Evolutionary conservation across 495 filamentous ascomycete species (phyloP), one percentile per base, ranked within the genome.

Genomic region (Aspergillus steynii): DNA sequence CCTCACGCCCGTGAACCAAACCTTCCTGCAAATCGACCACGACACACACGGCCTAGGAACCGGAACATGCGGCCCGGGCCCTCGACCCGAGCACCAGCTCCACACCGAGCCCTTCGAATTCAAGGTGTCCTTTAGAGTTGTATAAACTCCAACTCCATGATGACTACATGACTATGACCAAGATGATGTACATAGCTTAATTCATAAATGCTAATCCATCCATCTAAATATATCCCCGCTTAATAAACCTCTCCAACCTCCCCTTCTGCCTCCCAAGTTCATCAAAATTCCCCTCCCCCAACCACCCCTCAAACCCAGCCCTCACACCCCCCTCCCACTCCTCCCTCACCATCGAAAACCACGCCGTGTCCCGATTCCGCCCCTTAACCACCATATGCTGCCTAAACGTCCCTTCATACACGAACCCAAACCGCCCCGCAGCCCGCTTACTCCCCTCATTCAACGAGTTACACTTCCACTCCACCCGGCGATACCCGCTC

Each of bases 331-430:
- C 75, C 12, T 74, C 70, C 84, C 84, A 87, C 65, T 86, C 83
- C 3, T 73, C 76, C 53, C 77, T 71, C 51, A 82, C 32, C 3
- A 85, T 76, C 48, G 81, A 75, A 63, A 73, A 84, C 83, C 83
- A 87, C 25, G 77, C 70, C 5, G 82, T 84, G 70, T 87, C 84
- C 57, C 85, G 68, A 62, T 70, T 84, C 48, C 73, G 68, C 2
- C 84, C 85, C 67, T 83, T 85, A 5, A 81, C 63, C 49, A 88
- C 73, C 74, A 84, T 74, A 68, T 86, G 83, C 60, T 85, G 80
- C 37, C 83, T 73, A 53, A 85, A 85, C 5, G 78, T 49, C 0
- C 85, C 85, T 62, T 88, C 85, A 56, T 65, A 77, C 14, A 53
- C 68, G 63, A 85, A 86, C 1, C 85, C 84, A 15, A 83, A 69